Evolutionary conservation across 2,329 filamentous ascomycete genomes (phyloP), one percentile per base, ranked within the genome.

Genomic region (Fusarium praegraminearum): DNA sequence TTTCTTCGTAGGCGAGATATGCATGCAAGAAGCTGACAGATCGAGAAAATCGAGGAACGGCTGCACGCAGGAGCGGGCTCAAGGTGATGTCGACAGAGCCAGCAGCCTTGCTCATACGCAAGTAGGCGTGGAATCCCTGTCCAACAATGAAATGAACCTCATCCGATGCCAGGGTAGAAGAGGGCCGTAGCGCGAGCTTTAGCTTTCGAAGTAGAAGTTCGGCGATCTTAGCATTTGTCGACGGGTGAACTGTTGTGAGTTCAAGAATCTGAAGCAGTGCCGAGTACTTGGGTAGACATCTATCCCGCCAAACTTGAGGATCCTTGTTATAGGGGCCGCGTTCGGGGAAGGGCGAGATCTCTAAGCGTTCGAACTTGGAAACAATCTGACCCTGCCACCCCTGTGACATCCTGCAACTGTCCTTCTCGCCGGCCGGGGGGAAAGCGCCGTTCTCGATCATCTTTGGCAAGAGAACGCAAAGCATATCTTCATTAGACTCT

Each of bases 381-480:
- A 90, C 86, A 53, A 95, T 92, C 63, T 90, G 87, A 67, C 90
- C 86, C 75, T 93, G 92, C 91, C 91, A 93, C 20, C 85, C 87
- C 69, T 90, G 88, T 1, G 89, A 89, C 32, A 91, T 78, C 16
- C 78, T 80, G 70, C 88, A 87, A 30, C 80, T 82, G 56, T 90
- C 86, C 57, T 85, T 84, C 24, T 86, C 84, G 3, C 80, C 80
- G 13, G 80, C 76, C 12, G 83, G 78, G 1, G 87, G 88, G 35
- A 93, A 84, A 6, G 84, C 86, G 20, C 81, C 80, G 9, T 81
- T 81, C 55, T 83, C 81, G 5, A 88, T 85, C 84, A 94, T 87
- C 50, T 86, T 87, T 2, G 91, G 90, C 33, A 94, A 77, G 30
- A 93, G 78, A 12, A 92, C 83, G 72, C 90, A 93, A 18, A 94